A percentile compares a stretch with the other conserved stretches of the same genome.
These are phyloP conservation scores for Cyberlindnera suaveolens DNA, from an alignment of 805 yeast genomes.

Conservation along the genomic window DNA sequence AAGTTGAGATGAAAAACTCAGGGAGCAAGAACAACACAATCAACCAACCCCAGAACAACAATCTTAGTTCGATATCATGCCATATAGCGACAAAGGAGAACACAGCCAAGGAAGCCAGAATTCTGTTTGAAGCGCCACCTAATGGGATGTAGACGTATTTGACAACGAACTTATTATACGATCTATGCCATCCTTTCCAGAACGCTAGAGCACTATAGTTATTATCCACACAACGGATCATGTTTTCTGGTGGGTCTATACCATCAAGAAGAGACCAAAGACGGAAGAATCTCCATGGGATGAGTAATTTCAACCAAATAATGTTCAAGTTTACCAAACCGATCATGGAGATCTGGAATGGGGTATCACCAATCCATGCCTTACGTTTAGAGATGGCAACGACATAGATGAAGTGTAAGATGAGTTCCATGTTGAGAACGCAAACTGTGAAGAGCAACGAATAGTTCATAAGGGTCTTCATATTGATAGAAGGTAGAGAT, in stretches of 20 bases:
- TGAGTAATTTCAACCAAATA: constrained; percentile 86
- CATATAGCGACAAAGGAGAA: constrained; percentile 95
- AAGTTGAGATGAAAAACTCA: constrained; percentile 59
- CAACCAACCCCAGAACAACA: constrained; percentile 94
- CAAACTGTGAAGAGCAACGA: constrained; percentile 66
- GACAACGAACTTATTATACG: constrained; percentile 84
- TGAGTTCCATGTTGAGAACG: constrained; percentile 79
- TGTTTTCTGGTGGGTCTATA: constrained; percentile 95
- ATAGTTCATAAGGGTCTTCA: constrained; percentile 49
- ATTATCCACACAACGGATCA: constrained; percentile 93
- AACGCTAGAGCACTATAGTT: constrained; percentile 91
- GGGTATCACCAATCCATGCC: constrained; percentile 86
- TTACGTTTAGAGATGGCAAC: constrained; percentile 86
- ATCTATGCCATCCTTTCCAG: constrained; percentile 99
- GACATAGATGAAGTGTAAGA: constrained; percentile 84
- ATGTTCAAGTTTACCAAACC: constrained; percentile 85
- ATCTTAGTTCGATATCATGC: constrained; percentile 91
- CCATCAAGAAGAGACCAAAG: constrained; percentile 91
- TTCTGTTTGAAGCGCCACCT: constrained; percentile 72
- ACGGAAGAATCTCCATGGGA: constrained; percentile 95
- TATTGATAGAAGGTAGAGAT: constrained; percentile 51
- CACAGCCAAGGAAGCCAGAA: constrained; percentile 74
- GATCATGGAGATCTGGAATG: constrained; percentile 92
- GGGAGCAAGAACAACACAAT: constrained; percentile 84
- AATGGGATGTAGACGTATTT: constrained; percentile 87